These are phyloP conservation scores for Infundibulicybe gibba DNA, from an alignment of 768 basidiomycete species.

Conservation along the genomic window DNA sequence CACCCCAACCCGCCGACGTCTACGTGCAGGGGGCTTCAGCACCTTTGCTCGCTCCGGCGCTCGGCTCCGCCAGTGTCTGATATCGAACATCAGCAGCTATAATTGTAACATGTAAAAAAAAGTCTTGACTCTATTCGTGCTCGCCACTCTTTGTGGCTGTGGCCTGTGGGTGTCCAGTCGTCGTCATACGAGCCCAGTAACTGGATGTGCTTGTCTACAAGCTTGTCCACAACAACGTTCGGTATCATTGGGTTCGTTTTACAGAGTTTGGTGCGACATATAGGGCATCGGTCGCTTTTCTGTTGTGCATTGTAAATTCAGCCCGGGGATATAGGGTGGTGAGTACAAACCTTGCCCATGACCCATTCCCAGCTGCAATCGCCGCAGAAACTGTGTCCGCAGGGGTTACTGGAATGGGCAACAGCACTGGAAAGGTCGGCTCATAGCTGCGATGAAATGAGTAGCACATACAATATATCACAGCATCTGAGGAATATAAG, in stretches of 20 bases:
- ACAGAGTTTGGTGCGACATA: conserved; percentile 52
- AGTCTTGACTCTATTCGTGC: conserved; percentile 49
- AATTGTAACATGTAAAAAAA: neutral
- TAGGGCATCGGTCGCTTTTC: conserved; percentile 45
- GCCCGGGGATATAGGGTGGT: conserved; percentile 1
- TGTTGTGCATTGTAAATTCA: conserved; percentile 10
- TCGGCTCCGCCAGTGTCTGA: no score
- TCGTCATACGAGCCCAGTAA: conserved; percentile 40
- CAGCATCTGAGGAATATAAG: conserved; percentile 47
- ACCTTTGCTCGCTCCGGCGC: no score
- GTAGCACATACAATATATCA: conserved; percentile 61
- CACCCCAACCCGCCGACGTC: no score
- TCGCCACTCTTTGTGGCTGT: conserved; percentile 46
- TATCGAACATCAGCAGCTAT: neutral
- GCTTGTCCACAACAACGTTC: conserved; percentile 59
- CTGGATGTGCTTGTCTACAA: conserved; percentile 58
- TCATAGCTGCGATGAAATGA: neutral
- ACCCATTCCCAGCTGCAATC: conserved; percentile 65
- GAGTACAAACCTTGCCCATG: conserved; percentile 40
- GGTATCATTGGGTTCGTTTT: conserved; percentile 48
- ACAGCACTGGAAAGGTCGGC: conserved; percentile 40
- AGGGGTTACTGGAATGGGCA: conserved; percentile 63
- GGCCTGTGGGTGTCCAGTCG: conserved; percentile 53
- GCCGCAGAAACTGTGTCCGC: conserved; percentile 73
- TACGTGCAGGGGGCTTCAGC: no score